Percentiles rank a stretch among this genome's conserved stretches.
phyloP scores from a whole-genome alignment of 2,329 filamentous ascomycete genomes.

The Stachybotrys chlorohalonatus region DNA sequence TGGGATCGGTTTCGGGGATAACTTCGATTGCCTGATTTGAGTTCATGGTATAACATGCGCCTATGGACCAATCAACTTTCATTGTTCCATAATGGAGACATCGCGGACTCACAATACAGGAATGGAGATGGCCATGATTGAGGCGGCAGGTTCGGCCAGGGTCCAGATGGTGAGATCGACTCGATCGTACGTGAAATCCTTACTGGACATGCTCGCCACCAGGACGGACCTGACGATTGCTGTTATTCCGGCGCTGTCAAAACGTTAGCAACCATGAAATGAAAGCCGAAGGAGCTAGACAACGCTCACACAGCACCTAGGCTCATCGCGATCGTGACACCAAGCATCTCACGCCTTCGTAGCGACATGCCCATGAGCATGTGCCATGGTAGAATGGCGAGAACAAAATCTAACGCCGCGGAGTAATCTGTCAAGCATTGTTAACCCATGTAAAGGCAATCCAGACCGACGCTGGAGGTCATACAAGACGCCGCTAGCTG shows the following conservation, averaged over 20 bases:
- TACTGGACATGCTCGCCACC: conserved; percentile 19
- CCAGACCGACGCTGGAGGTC: background rate
- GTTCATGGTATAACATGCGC: conserved; percentile 23
- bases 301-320: conserved; percentile 20
- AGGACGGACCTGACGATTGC: conserved; percentile 24
- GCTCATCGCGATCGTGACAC: conserved; percentile 25
- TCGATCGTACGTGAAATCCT: conserved; percentile 22
- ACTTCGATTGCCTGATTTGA: conserved; percentile 18
- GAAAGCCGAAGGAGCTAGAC: background rate
- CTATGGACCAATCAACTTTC: conserved; percentile 9
- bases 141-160: conserved; percentile 21
- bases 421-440: conserved; percentile 17
- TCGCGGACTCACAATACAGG: conserved; percentile 19
- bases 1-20: conserved; percentile 13
- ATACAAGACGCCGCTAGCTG: conserved; percentile 23
- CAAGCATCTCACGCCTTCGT: conserved; percentile 20
- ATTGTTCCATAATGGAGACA: background rate
- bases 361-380: conserved; percentile 22
- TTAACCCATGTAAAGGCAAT: background rate
- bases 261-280: background rate
- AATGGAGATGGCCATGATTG: conserved; percentile 25
- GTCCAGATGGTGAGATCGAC: conserved; percentile 27
- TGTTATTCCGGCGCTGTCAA: conserved; percentile 18
- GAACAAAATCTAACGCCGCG: conserved; percentile 21
- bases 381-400: conserved; percentile 23